Conservation (phyloP, 2,329 filamentous ascomycete genomes). For the Nothophoma quercina region DNA sequence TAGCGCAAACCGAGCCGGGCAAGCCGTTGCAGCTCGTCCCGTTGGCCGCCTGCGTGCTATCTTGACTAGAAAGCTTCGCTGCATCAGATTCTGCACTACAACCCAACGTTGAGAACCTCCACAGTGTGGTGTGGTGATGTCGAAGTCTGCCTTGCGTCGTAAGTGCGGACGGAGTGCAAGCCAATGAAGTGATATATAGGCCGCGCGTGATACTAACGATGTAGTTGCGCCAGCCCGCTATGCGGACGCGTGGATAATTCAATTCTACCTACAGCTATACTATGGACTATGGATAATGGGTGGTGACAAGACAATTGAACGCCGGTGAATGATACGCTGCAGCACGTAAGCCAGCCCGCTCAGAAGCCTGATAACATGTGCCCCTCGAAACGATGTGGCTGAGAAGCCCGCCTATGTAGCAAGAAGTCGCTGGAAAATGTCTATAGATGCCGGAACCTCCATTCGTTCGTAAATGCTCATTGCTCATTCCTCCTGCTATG, state of each 20-base stretch:
- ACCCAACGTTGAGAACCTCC: too few relatives aligned
- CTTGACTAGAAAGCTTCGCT: background rate
- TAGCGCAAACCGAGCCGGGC: slow-evolving; percentile 10
- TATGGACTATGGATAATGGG: slow-evolving; percentile 23
- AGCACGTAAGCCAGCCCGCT: slow-evolving; percentile 21
- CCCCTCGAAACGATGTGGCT: slow-evolving; percentile 7
- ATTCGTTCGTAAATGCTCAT: slow-evolving; percentile 35
- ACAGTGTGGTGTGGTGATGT: too few relatives aligned
- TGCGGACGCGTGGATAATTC: slow-evolving; percentile 4
- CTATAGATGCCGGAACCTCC: slow-evolving; percentile 44
- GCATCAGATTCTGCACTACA: background rate
- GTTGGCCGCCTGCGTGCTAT: background rate
- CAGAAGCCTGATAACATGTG: slow-evolving; percentile 12
- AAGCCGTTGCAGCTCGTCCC: background rate
- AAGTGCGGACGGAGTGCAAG: background rate
- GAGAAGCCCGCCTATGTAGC: slow-evolving; percentile 15
- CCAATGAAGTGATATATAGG: background rate
- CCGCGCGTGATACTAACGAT: background rate
- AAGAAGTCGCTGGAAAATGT: slow-evolving; percentile 36
- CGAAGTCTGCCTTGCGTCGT: too few relatives aligned
- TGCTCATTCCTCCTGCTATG: slow-evolving; percentile 14
- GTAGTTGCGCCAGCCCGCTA: background rate
- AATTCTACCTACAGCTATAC: slow-evolving; percentile 43
- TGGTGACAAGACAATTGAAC: slow-evolving; percentile 28
- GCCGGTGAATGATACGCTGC: slow-evolving; percentile 41